Evolutionary conservation across 1,284 basidiomycete genomes (phyloP), one percentile per base, ranked within the genome.

Genomic region (Pascua sp.): DNA sequence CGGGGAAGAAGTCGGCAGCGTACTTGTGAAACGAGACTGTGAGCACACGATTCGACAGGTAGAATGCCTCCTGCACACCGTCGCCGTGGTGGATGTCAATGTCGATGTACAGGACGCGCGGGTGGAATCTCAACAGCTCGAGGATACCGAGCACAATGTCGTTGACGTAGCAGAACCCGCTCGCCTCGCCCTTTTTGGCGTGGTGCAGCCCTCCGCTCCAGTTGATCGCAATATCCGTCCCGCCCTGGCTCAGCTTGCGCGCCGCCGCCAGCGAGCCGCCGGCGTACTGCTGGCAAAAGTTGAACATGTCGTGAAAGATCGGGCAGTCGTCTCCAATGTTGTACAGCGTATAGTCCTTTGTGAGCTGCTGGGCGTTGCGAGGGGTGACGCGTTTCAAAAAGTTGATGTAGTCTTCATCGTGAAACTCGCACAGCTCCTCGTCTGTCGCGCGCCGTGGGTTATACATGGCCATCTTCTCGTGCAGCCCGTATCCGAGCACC

Each of bases 1-100:
- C 91, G 0, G 93, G 93, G 77, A 99, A 99, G 81, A 99, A 99
- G 71, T 97, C 92, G 61, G 91, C 91, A 2, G 90, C 94, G 79
- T 97, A 99, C 78, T 98, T 98, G 82, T 99, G 95, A 78, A 99
- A 98, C 0, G 95, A 98, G 17, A 97, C 91, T 0, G 96, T 98
- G 84, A 98, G 89, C 58, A 99, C 95, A 18, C 96, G 87, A 69
- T 98, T 95, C 41, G 92, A 91, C 67, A 94, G 89, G 78, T 97
- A 99, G 77, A 99, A 99, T 0, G 96, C 96, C 63, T 94, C 88
- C 73, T 97, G 94, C 8, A 97, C 93, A 32, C 93, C 94, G 68
- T 97, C 94, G 17, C 94, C 93, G 69, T 97, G 93, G 74, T 97
- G 93, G 58, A 97, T 96, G 71, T 97, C 93, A 62, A 97, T 97